These are phyloP conservation scores for Coemansia sp. DNA, from an alignment of 192 early-diverging fungal species.

Conservation along the genomic window DNA sequence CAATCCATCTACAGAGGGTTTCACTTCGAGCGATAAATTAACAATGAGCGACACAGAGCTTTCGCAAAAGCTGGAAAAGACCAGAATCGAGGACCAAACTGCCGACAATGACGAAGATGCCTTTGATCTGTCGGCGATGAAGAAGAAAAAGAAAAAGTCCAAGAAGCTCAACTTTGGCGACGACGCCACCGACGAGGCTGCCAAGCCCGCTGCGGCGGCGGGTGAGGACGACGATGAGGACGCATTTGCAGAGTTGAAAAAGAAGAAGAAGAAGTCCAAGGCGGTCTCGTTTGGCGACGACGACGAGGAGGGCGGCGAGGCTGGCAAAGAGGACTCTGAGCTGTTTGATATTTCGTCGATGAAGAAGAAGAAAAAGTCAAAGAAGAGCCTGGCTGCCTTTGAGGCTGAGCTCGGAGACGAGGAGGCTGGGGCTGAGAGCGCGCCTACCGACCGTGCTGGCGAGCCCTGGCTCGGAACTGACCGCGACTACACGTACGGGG, in stretches of 20 bases:
- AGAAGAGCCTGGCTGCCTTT: constrained; percentile 83
- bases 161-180: constrained; percentile 49
- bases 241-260: constrained; percentile 56
- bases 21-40: neutral
- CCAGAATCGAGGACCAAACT: constrained; percentile 12
- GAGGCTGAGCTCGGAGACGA: constrained; percentile 71
- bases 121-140: constrained; percentile 19
- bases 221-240: constrained; percentile 22
- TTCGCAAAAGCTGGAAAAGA: constrained; percentile 18
- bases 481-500: constrained; percentile 92
- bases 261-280: constrained; percentile 63
- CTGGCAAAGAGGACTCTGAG: constrained; percentile 31
- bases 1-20: neutral
- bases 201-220: constrained; percentile 4
- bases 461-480: constrained; percentile 87
- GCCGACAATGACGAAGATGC: constrained; percentile 24
- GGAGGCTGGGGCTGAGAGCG: constrained; percentile 51
- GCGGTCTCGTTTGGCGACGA: constrained; percentile 45
- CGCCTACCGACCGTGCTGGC: constrained; percentile 40
- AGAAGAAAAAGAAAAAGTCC: constrained; percentile 55
- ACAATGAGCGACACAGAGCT: constrained; percentile 42
- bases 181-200: constrained; percentile 25
- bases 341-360: constrained; percentile 38
- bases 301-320: constrained; percentile 31
- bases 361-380: constrained; percentile 67